These are phyloP conservation scores for Sporobolus alterniflorus DNA, from an alignment of 202 grass and related monocot genomes.

Conservation along the genomic window DNA sequence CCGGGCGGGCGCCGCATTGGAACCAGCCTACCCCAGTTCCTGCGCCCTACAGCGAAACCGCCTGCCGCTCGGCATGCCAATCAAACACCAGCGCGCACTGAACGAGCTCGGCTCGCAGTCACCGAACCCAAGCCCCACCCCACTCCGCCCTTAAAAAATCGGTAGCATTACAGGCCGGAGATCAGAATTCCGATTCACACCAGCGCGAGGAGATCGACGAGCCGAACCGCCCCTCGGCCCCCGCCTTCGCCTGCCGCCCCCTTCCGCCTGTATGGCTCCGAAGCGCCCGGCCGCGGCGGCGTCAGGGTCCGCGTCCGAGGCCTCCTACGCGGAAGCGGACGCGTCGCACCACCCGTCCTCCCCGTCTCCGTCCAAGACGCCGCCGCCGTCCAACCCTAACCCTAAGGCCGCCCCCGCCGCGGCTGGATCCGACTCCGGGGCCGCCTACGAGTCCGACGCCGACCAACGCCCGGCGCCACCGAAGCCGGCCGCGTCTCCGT, in stretches of 20 bases:
- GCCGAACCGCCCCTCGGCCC: conserved; percentile 1
- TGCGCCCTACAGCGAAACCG: no score
- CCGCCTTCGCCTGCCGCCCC: not conserved
- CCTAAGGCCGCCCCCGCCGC: conserved; percentile 41
- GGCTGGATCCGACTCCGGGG: conserved; percentile 47
- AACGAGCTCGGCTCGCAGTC: not conserved
- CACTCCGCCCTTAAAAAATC: no score
- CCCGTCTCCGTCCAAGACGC: conserved; percentile 47
- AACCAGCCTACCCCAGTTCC: no score
- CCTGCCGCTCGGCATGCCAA: conserved; percentile 10
- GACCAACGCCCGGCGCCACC: not conserved
- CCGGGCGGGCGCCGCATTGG: no score
- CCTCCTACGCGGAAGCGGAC: conserved; percentile 52
- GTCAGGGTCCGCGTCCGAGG: conserved; percentile 47
- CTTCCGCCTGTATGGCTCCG: conserved; percentile 49
- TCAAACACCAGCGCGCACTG: conserved; percentile 8
- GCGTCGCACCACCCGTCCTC: conserved; percentile 28
- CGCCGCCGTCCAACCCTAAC: conserved; percentile 52
- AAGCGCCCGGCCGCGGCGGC: conserved; percentile 48
- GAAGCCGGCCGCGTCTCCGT: not conserved
- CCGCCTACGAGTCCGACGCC: conserved; percentile 45
- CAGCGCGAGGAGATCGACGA: not conserved
- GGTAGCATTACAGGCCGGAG: not conserved
- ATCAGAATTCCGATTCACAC: conserved; percentile 10
- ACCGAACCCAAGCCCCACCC: not conserved